Base-by-base conservation (phyloP, 75 land plant species). In the Larix kaempferi region DNA sequence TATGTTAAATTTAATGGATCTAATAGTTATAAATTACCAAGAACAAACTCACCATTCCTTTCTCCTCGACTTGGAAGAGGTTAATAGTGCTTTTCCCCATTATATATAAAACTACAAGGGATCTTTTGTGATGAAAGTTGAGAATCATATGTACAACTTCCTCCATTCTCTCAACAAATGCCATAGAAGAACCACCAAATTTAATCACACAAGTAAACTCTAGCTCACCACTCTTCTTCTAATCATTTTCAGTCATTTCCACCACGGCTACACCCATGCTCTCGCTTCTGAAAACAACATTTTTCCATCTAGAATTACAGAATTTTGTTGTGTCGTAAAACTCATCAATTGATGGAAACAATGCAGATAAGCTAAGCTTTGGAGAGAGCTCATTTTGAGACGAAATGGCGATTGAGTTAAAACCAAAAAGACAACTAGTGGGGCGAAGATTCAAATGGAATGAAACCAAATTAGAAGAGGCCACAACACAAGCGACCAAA, bases 61-160 rank as follows among this genome's bases (percentile, higher is more conserved):
- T n/a, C n/a, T n/a, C n/a, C n/a, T n/a, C n/a, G n/a, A 96, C 99
- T 89, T 84, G 65, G 6, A 98, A 84, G 58, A 98, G 91, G 16
- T 98, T 92, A 76, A 95, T 98, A 5, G 99, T 98, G 5, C 92
- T 98, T 83, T 93, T 98, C 61, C 99, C 99, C 99, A 98, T 98
- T 2, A 98, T 98, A 61, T 98, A 98, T 17, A 98, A 88, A 81
- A 98, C 98, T 74, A 98, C 88, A 7, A 98, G 82, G 14, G 99
- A 98, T 78, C 79, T 86, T 76, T 95, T 94, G 0, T 88, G 81
- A 1, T 89, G 92, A 79, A 98, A 94, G 71, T 93, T 89, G 26
- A 84, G 84, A 64, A 98, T 88, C 37, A 98, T 84, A 21, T 89
- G 87, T 19, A 94, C 96, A 56, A 98, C 98, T 77, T 98, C 99